A percentile compares a stretch with the other conserved stretches of the same genome.
phyloP scores from a whole-genome alignment of 371 early-diverging fungal genomes.

The Dichotomocladium elegans region DNA sequence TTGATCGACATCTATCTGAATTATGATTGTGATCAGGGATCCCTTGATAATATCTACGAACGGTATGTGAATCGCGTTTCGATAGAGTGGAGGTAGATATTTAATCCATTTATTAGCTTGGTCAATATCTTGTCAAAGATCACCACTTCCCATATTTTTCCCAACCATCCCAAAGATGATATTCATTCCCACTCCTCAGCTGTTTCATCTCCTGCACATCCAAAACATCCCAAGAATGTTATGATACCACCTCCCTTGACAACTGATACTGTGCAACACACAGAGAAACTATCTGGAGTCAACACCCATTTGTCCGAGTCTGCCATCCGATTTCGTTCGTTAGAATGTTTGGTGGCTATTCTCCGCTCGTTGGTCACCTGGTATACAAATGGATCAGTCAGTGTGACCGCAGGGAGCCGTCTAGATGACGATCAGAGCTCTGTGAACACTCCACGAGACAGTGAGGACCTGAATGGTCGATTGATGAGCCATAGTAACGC shows the following conservation, averaged over 20 bases:
- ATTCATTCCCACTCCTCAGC: slow-evolving; percentile 20
- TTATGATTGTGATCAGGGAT: slow-evolving; percentile 83
- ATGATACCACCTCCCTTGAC: slow-evolving; percentile 49
- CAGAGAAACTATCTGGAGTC: slow-evolving; percentile 44
- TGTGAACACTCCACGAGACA: slow-evolving; percentile 34
- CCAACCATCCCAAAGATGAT: slow-evolving; percentile 29
- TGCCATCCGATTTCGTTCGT: slow-evolving; percentile 45
- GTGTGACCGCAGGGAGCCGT: slow-evolving; percentile 28
- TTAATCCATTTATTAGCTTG: slow-evolving; percentile 13
- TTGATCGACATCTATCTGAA: slow-evolving; percentile 95
- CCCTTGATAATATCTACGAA: slow-evolving; percentile 53
- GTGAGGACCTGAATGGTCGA: slow-evolving; percentile 26
- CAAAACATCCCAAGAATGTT: slow-evolving; percentile 19
- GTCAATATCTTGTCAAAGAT: slow-evolving; percentile 55
- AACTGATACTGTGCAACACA: slow-evolving; percentile 39
- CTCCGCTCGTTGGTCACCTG: slow-evolving; percentile 49
- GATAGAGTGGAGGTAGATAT: neutral
- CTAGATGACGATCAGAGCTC: slow-evolving; percentile 25
- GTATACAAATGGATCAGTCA: slow-evolving; percentile 48
- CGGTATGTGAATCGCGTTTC: slow-evolving; percentile 17
- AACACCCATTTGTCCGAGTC: slow-evolving; percentile 36
- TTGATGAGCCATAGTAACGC: slow-evolving; percentile 29
- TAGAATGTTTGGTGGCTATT: slow-evolving; percentile 55
- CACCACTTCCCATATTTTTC: slow-evolving; percentile 37
- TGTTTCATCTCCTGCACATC: slow-evolving; percentile 7